Percentiles rank a stretch among this genome's conserved stretches.
phyloP scores from a whole-genome alignment of 192 early-diverging fungal species.

The Podila epigama region DNA sequence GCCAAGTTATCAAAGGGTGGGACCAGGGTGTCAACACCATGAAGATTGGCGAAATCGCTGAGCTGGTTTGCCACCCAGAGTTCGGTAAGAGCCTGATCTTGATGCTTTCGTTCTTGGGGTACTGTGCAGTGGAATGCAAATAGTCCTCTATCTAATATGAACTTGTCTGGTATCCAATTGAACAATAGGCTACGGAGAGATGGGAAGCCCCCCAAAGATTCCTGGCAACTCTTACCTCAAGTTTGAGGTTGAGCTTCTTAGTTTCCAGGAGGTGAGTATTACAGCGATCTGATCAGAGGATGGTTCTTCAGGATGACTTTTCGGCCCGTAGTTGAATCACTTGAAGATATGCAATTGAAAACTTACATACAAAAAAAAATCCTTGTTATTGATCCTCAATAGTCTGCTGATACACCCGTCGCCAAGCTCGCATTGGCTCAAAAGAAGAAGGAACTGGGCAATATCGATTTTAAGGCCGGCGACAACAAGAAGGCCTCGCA shows the following conservation, averaged over 20 bases:
- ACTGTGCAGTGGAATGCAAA: not conserved
- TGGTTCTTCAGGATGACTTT: too few relatives aligned
- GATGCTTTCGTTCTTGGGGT: not conserved
- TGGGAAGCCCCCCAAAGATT: constrained; percentile 42
- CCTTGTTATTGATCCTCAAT: not conserved
- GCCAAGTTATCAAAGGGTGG: constrained; percentile 52
- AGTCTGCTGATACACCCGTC: constrained; percentile 39
- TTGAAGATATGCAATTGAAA: too few relatives aligned
- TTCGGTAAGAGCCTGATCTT: constrained; percentile 31
- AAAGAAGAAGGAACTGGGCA: constrained; percentile 53
- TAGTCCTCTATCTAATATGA: not conserved
- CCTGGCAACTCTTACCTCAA: constrained; percentile 49
- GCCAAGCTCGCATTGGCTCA: constrained; percentile 36
- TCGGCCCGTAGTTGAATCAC: too few relatives aligned
- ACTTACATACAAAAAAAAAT: too few relatives aligned
- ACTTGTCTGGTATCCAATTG: not conserved
- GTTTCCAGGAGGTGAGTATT: constrained; percentile 53
- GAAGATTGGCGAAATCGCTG: constrained; percentile 52
- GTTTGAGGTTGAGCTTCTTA: constrained; percentile 52
- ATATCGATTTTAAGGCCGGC: constrained; percentile 41
- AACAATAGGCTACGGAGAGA: constrained; percentile 39
- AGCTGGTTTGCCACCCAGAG: constrained; percentile 44
- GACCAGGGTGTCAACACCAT: constrained; percentile 51
- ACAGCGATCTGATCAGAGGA: too few relatives aligned
- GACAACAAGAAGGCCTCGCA: constrained; percentile 25